phyloP scores from a whole-genome alignment of 2,329 filamentous ascomycete species.

The Thielaviopsis ethacetica region DNA sequence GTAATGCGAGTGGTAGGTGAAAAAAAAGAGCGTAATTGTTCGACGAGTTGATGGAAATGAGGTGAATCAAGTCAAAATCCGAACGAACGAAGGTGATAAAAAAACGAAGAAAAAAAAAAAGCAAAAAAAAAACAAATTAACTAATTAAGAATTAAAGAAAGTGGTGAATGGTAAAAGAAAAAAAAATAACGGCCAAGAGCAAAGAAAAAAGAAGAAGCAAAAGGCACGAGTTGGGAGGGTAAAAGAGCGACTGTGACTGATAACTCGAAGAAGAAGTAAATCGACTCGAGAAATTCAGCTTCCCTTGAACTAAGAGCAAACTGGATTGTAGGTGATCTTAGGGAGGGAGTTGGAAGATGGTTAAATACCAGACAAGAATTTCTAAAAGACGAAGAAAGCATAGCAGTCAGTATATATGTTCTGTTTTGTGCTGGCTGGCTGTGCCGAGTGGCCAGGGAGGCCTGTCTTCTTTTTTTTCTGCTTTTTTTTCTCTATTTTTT shows the following conservation, averaged over 20 bases:
- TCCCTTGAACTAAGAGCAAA: constrained; percentile 10
- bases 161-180: constrained; percentile 8
- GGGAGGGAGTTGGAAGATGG: constrained; percentile 13
- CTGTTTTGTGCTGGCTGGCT: neutral
- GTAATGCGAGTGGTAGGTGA: constrained; percentile 13
- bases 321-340: constrained; percentile 10
- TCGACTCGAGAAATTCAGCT: constrained; percentile 12
- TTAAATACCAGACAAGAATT: constrained; percentile 11
- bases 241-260: constrained; percentile 12
- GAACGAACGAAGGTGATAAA: neutral
- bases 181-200: constrained; percentile 2
- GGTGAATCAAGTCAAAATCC: constrained; percentile 7
- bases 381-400: constrained; percentile 9
- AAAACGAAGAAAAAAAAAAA: constrained; percentile 1
- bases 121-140: constrained; percentile 5
- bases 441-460: too few relatives aligned
- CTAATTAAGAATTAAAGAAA: constrained; percentile 12
- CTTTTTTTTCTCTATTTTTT: too few relatives aligned
- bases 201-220: neutral
- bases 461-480: too few relatives aligned
- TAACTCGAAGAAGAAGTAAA: constrained; percentile 12
- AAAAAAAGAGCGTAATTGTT: constrained; percentile 15
- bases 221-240: constrained; percentile 1
- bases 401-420: constrained; percentile 8
- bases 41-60: constrained; percentile 24